Conservation (phyloP, 1,284 basidiomycete genomes). For the Ceratobasidium sp. region DNA sequence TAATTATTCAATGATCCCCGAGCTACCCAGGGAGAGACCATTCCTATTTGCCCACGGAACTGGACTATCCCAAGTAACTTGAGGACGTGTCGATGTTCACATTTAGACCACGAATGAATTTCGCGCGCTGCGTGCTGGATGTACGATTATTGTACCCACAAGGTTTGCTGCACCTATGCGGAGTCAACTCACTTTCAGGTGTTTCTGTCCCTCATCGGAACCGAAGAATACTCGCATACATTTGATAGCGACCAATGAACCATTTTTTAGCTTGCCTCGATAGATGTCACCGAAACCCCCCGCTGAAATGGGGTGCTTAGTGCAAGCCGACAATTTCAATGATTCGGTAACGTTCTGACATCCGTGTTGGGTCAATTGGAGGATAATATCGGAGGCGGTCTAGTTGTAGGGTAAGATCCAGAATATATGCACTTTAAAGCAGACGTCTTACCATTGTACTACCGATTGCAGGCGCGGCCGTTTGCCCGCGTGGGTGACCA, state of each 20-base stretch:
- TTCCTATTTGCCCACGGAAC: conserved; percentile 2
- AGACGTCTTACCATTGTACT: too few relatives aligned
- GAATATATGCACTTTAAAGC: too few relatives aligned
- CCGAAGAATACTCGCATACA: too few relatives aligned
- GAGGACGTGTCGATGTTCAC: background rate
- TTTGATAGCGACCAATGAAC: conserved; percentile 14
- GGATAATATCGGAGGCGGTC: too few relatives aligned
- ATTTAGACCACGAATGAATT: conserved; percentile 18
- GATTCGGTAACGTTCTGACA: background rate
- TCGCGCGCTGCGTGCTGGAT: conserved; percentile 1
- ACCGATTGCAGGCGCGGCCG: too few relatives aligned
- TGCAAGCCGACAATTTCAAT: background rate
- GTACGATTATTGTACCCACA: too few relatives aligned
- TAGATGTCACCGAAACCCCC: conserved; percentile 31
- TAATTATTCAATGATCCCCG: background rate
- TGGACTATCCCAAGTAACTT: background rate
- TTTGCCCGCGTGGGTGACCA: too few relatives aligned
- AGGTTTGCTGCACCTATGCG: too few relatives aligned
- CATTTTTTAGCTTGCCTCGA: background rate
- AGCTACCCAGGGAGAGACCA: conserved; percentile 22
- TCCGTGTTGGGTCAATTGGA: background rate
- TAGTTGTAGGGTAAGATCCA: too few relatives aligned
- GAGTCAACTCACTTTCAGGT: too few relatives aligned
- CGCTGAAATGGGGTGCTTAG: background rate
- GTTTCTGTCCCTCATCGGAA: too few relatives aligned